Conservation (phyloP, 352 stramenopile genomes). For the Phytophthora pluvialis region DNA sequence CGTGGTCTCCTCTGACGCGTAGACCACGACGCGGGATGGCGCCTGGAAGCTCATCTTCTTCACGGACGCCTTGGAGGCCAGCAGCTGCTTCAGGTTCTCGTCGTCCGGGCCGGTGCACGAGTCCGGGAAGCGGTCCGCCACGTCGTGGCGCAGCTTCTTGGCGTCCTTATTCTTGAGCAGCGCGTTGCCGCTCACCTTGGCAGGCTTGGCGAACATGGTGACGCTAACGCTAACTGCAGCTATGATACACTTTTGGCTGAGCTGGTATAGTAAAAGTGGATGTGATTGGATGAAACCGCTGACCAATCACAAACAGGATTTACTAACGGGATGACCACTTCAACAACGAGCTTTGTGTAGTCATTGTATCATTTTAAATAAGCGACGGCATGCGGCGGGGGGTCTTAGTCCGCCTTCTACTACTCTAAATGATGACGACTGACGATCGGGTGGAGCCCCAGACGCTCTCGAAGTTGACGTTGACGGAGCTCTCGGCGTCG, state of each 20-base stretch:
- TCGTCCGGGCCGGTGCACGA: constrained; percentile 46
- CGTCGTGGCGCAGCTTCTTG: constrained; percentile 84
- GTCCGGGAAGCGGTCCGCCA: constrained; percentile 40
- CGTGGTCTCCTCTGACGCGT: constrained; percentile 55
- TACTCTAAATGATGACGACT: constrained; percentile 38
- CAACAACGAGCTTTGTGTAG: no score
- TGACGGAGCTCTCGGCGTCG: constrained; percentile 6
- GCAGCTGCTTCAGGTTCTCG: constrained; percentile 42
- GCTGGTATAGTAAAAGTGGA: background rate
- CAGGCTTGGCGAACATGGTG: constrained; percentile 82
- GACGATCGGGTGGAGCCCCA: constrained; percentile 23
- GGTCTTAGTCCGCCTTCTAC: constrained; percentile 3
- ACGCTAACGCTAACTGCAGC: no score
- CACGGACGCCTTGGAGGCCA: constrained; percentile 56
- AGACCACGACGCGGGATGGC: constrained; percentile 77
- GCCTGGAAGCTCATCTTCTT: constrained; percentile 85
- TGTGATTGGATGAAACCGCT: constrained; percentile 3
- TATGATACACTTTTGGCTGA: background rate
- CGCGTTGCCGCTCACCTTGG: constrained; percentile 79
- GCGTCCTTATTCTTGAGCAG: constrained; percentile 87
- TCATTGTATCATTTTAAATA: constrained; percentile 27
- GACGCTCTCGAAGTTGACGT: constrained; percentile 30
- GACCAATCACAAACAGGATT: constrained; percentile 4
- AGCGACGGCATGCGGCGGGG: constrained; percentile 9
- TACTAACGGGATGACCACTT: constrained; percentile 3